These are phyloP conservation scores for Irpex sp. DNA, from an alignment of 1,284 basidiomycete genomes.

Conservation along the genomic window DNA sequence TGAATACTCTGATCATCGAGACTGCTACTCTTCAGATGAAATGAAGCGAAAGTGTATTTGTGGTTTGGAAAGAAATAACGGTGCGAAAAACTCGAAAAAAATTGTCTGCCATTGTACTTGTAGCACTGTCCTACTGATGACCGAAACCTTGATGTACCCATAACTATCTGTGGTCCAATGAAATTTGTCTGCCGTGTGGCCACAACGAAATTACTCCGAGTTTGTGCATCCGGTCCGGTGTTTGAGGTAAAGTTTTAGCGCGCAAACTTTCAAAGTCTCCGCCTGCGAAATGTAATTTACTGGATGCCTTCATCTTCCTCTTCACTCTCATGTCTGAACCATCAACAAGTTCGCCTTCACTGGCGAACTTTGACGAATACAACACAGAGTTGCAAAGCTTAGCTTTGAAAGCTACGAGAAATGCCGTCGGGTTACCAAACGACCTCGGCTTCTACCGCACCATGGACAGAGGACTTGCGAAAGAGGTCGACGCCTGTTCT, in stretches of 20 bases:
- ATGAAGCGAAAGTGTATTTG: not conserved
- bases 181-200: not conserved
- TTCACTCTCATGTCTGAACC: not conserved
- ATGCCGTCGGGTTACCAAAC: constrained; percentile 52
- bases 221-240: not conserved
- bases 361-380: constrained; percentile 33
- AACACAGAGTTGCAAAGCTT: constrained; percentile 51
- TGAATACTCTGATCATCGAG: not conserved
- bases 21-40: not conserved
- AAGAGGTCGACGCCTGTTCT: constrained; percentile 62
- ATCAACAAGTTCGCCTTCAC: not conserved
- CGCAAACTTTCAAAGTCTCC: not conserved
- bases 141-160: not conserved
- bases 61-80: not conserved
- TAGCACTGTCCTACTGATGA: not conserved
- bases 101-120: not conserved
- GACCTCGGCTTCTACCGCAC: constrained; percentile 86
- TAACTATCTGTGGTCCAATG: not conserved
- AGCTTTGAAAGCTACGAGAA: constrained; percentile 59
- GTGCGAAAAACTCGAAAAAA: not conserved
- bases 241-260: not conserved
- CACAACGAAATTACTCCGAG: not conserved
- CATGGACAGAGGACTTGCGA: constrained; percentile 69
- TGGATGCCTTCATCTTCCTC: not conserved
- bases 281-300: not conserved